Percentiles rank a stretch among this genome's conserved stretches.
These are phyloP conservation scores for Boletales sp. DNA, from an alignment of 768 basidiomycete genomes.

Conservation along the genomic window DNA sequence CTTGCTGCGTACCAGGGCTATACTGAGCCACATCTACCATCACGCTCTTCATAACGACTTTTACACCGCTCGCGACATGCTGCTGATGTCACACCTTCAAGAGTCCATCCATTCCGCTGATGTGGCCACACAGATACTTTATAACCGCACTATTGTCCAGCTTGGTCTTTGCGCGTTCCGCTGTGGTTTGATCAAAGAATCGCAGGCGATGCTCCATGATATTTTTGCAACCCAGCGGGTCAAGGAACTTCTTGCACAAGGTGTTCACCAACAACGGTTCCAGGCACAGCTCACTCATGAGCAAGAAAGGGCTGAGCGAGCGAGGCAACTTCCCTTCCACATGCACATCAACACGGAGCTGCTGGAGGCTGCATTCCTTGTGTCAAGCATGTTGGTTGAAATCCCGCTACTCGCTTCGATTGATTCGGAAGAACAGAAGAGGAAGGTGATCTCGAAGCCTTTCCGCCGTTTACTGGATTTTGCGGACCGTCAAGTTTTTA, in stretches of 20 bases:
- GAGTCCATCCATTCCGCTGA: slow-evolving; percentile 96
- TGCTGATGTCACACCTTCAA: slow-evolving; percentile 98
- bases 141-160: slow-evolving; percentile 97
- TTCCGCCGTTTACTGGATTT: slow-evolving; percentile 95
- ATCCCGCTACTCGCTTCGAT: slow-evolving; percentile 93
- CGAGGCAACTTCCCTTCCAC: slow-evolving; percentile 96
- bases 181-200: slow-evolving; percentile 89
- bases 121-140: slow-evolving; percentile 94
- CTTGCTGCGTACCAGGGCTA: slow-evolving; percentile 90
- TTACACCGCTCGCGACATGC: slow-evolving; percentile 95
- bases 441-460: slow-evolving; percentile 93
- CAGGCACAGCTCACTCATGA: slow-evolving; percentile 79
- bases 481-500: slow-evolving; percentile 96
- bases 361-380: slow-evolving; percentile 94
- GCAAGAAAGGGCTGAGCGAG: slow-evolving; percentile 95
- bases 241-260: slow-evolving; percentile 95
- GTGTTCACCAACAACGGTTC: slow-evolving; percentile 90
- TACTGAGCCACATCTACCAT: slow-evolving; percentile 97
- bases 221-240: slow-evolving; percentile 96
- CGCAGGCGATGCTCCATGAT: slow-evolving; percentile 88
- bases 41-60: slow-evolving; percentile 96
- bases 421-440: slow-evolving; percentile 89
- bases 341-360: slow-evolving; percentile 99
- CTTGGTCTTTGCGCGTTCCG: slow-evolving; percentile 97
- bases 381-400: slow-evolving; percentile 98